Percentiles rank a stretch among this genome's conserved stretches.
phyloP scores from a whole-genome alignment of 2,329 filamentous ascomycete genomes.

The Aspergillus chevalieri region DNA sequence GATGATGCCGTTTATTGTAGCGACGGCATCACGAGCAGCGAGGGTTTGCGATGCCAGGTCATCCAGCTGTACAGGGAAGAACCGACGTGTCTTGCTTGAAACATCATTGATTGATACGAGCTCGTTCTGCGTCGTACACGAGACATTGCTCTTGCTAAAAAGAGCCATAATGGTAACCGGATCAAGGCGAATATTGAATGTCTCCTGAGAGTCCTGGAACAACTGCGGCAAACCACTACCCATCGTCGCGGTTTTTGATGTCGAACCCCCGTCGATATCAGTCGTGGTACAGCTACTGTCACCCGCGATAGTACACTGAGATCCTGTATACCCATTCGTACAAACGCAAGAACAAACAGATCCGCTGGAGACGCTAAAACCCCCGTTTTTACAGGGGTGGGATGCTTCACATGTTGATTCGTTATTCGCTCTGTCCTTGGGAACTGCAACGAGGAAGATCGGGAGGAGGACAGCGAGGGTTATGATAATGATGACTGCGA shows the following conservation, averaged over 20 bases:
- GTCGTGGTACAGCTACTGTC: slow-evolving; percentile 53
- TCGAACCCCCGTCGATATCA: slow-evolving; percentile 33
- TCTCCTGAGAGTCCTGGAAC: slow-evolving; percentile 56
- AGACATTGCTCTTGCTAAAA: slow-evolving; percentile 68
- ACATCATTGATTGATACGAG: slow-evolving; percentile 73
- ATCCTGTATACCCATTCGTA: slow-evolving; percentile 74
- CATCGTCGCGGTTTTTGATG: slow-evolving; percentile 63
- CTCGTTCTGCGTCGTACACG: slow-evolving; percentile 78
- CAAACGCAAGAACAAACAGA: slow-evolving; percentile 79
- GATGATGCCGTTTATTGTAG: slow-evolving; percentile 34
- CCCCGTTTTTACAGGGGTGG: slow-evolving; percentile 70
- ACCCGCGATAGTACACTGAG: slow-evolving; percentile 47
- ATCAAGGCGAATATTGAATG: slow-evolving; percentile 72
- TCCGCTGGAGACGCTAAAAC: slow-evolving; percentile 63
- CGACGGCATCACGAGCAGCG: slow-evolving; percentile 19
- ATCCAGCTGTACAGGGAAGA: slow-evolving; percentile 5
- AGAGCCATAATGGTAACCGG: slow-evolving; percentile 64
- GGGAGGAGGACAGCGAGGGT: slow-evolving; percentile 80
- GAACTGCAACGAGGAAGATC: slow-evolving; percentile 55
- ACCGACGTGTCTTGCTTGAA: slow-evolving; percentile 22
- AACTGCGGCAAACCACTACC: slow-evolving; percentile 73
- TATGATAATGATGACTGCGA: slow-evolving; percentile 65
- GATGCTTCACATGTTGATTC: slow-evolving; percentile 50
- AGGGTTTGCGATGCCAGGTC: slow-evolving; percentile 9
- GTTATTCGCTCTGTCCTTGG: slow-evolving; percentile 41